Percentiles rank a stretch among this genome's conserved stretches.
phyloP scores from a whole-genome alignment of 1,284 basidiomycete species.

The Papiliotrema nemorosa region DNA sequence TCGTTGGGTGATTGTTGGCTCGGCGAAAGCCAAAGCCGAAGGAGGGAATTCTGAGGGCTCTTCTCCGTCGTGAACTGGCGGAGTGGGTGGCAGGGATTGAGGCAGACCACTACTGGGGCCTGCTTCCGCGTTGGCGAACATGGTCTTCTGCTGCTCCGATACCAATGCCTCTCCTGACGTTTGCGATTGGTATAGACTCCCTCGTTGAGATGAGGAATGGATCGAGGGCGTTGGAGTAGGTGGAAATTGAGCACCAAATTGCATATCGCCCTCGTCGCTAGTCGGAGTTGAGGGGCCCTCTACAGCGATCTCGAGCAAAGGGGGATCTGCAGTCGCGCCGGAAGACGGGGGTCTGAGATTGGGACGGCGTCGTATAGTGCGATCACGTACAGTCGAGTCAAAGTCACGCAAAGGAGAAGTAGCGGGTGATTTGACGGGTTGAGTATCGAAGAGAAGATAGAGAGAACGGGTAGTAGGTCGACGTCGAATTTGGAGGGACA shows the following conservation, averaged over 20 bases:
- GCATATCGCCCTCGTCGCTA: constrained; percentile 12
- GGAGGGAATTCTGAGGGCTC: neutral
- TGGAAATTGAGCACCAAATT: constrained; percentile 5
- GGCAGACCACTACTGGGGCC: constrained; percentile 14
- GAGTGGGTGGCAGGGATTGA: constrained; percentile 21
- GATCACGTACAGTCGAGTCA: no score
- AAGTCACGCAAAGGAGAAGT: neutral
- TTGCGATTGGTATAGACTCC: neutral
- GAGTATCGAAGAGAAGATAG: constrained; percentile 2
- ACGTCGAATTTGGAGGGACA: constrained; percentile 4
- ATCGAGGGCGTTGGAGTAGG: constrained; percentile 31
- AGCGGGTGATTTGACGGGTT: neutral
- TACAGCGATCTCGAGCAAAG: neutral
- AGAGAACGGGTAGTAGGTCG: constrained; percentile 6
- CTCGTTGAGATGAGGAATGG: constrained; percentile 14
- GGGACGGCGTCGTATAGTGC: neutral
- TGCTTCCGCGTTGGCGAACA: constrained; percentile 13
- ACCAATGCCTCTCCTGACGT: neutral
- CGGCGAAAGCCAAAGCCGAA: constrained; percentile 20
- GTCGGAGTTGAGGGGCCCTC: neutral
- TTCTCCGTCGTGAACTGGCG: constrained; percentile 20
- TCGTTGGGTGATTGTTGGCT: constrained; percentile 20
- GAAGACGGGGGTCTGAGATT: neutral
- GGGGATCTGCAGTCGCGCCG: neutral
- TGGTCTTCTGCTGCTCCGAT: neutral